phyloP scores from a whole-genome alignment of 805 yeast genomes.

The Kazachstania viticola region DNA sequence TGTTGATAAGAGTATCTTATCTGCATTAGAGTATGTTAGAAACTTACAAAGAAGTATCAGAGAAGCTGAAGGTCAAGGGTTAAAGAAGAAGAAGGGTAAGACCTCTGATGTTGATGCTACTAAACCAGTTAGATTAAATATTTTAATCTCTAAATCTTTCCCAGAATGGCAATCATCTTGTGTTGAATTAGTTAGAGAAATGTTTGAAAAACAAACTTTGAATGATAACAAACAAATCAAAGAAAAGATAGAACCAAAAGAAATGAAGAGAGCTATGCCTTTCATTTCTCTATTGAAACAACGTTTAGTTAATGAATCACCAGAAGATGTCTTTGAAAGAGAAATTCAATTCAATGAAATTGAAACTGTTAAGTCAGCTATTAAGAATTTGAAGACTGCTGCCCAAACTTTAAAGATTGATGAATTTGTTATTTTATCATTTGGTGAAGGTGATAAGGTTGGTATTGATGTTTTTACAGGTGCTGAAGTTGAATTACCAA shows the following conservation, averaged over 20 bases:
- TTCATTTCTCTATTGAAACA: constrained; percentile 79
- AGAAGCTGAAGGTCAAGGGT: constrained; percentile 79
- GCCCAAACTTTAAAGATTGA: constrained; percentile 48
- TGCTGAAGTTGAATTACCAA: constrained; percentile 52
- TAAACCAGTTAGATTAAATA: constrained; percentile 60
- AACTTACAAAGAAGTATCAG: constrained; percentile 71
- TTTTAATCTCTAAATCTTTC: constrained; percentile 70
- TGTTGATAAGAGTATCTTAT: constrained; percentile 46
- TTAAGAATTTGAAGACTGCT: constrained; percentile 47
- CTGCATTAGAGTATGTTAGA: constrained; percentile 73
- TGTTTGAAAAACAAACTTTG: constrained; percentile 53
- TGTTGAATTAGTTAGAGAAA: constrained; percentile 65
- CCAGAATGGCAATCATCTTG: constrained; percentile 88
- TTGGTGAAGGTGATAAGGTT: constrained; percentile 47
- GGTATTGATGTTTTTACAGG: constrained; percentile 64
- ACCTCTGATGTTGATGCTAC: constrained; percentile 61
- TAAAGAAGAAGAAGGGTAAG: constrained; percentile 82
- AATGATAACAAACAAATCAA: constrained; percentile 55
- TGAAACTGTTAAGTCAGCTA: constrained; percentile 46
- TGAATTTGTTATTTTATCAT: constrained; percentile 47
- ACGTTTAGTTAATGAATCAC: constrained; percentile 55
- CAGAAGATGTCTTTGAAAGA: constrained; percentile 79
- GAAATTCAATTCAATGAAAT: constrained; percentile 74
- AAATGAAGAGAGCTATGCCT: constrained; percentile 98
- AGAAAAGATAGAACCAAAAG: constrained; percentile 60